phyloP scores from a whole-genome alignment of 768 basidiomycete genomes.

The Boletus tylopilopsis region DNA sequence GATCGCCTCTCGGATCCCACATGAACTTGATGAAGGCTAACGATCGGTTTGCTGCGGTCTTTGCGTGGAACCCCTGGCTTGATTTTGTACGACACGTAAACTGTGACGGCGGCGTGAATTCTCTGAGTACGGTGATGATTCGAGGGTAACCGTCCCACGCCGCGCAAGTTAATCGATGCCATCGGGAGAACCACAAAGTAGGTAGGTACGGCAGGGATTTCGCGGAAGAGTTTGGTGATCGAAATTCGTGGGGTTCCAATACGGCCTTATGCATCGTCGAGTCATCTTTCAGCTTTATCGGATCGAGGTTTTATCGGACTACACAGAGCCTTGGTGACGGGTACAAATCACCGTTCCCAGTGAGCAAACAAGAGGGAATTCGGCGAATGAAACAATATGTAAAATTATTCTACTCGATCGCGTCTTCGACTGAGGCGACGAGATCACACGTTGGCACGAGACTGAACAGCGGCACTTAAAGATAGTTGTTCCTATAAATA shows the following conservation, averaged over 20 bases:
- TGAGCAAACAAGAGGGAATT: slow-evolving; percentile 26
- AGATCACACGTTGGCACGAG: neutral
- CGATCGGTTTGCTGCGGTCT: slow-evolving; percentile 10
- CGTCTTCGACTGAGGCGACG: slow-evolving; percentile 5
- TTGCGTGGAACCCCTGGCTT: slow-evolving; percentile 7
- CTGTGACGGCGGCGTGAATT: slow-evolving; percentile 27
- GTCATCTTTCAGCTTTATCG: slow-evolving; percentile 7
- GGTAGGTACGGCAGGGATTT: slow-evolving; percentile 13
- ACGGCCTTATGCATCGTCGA: slow-evolving; percentile 10
- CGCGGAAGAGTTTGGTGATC: slow-evolving; percentile 11
- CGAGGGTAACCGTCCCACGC: slow-evolving; percentile 24
- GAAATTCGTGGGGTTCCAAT: slow-evolving; percentile 15
- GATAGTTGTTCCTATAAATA: neutral
- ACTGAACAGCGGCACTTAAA: neutral
- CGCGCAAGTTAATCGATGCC: slow-evolving; percentile 28
- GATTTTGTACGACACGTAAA: slow-evolving; percentile 25
- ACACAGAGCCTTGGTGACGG: slow-evolving; percentile 15
- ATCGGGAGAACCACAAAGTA: slow-evolving; percentile 22
- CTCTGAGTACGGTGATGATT: slow-evolving; percentile 22
- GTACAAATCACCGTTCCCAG: slow-evolving; percentile 20
- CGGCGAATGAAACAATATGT: slow-evolving; percentile 1
- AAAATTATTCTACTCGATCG: slow-evolving; percentile 3
- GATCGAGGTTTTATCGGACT: slow-evolving; percentile 23
- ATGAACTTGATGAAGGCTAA: neutral
- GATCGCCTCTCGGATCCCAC: slow-evolving; percentile 16